Base-by-base conservation (phyloP, 2,329 filamentous ascomycete genomes). In the Neophaeococcomyces aloes region DNA sequence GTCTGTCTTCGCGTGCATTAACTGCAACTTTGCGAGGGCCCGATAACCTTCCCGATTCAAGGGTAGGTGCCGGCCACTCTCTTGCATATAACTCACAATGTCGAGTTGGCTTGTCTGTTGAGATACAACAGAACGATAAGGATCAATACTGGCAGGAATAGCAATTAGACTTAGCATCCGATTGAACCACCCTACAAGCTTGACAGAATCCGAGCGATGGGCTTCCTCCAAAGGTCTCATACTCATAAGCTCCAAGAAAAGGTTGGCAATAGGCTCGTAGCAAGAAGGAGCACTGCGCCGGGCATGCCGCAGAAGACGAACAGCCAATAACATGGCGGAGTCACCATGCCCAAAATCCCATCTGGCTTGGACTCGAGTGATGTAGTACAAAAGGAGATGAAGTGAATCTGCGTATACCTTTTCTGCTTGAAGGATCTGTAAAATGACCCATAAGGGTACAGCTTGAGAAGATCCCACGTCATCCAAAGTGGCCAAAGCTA, bases 1-100 rank as follows among this genome's bases (percentile, higher is more conserved):
- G 0, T 52, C 29, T 1, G 75, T 78, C 57, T 81, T 81, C 33
- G 62, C 63, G 44, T 74, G 74, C 4, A 71, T 69, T 10, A 80
- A 60, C 53, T 80, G 76, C n/a, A 75, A 65, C 2, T 66, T 65
- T 27, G 69, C 61, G 13, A 80, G 62, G 21, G 71, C 72, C 44
- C 71, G 66, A 56, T 79, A 81, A 3, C 78, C 78, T 54, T 65
- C 60, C 38, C 70, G 64, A n/a, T 67, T 72, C n/a, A 81, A 67
- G 2, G 67, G 64, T 38, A 81, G 58, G 4, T 74, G 63, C 7
- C 75, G 76, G 17, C 66, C 55, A 37, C 69, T 67, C 15, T 64
- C 61, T 19, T 72, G 68, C 77, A 81, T 81, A 48, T 68, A 68
- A 43, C 67, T 62, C 10, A 81, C 60, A 3, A 81, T 59, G 30